Base-by-base conservation (phyloP, 1,139 yeast genomes). In the Spathaspora sp. region DNA sequence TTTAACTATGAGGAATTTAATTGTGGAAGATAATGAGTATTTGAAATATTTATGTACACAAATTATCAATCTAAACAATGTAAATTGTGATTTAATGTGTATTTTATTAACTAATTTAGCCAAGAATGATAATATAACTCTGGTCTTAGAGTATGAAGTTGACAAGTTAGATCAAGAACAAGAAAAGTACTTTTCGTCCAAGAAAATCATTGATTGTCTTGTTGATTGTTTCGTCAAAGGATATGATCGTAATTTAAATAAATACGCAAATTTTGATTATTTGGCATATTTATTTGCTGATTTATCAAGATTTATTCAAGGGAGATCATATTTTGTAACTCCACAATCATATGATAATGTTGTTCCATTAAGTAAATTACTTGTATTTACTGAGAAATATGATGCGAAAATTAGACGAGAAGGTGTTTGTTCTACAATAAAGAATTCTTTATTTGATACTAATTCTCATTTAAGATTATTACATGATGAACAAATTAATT, bases 181-280 rank as follows among this genome's bases (percentile, higher is more conserved):
- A 39, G 54, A 55, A 42, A 59, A 68, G 42, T 60, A 76, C 3
- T 86, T 84, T 68, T 75, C 75, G 55, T 83, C 91, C 47, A 59
- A 59, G 9, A 74, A 71, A 37, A 82, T 82, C n/a, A 76, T 89
- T 67, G 96, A 89, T 60, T 86, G 95, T 64, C 72, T 91, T 40
- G 80, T 90, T 84, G 96, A 89, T 67, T 84, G 95, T 60, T 91
- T 90, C 64, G 97, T 90, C 41, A 87, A 87, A 60, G 97, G 97
- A 5, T 73, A 78, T 43, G 91, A 86, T 55, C 75, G 90, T 61
- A 67, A 81, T 13, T 72, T 89, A 48, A 90, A 89, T 67, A 77
- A 76, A 56, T 77, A 72, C 56, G 96, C 96, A 4, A 79, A 81
- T 54, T 93, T 68, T 58, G 97, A 91, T 64, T 91, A 89, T 60